Conservation (phyloP, 2,329 filamentous ascomycete species). For the Capronia coronata region DNA sequence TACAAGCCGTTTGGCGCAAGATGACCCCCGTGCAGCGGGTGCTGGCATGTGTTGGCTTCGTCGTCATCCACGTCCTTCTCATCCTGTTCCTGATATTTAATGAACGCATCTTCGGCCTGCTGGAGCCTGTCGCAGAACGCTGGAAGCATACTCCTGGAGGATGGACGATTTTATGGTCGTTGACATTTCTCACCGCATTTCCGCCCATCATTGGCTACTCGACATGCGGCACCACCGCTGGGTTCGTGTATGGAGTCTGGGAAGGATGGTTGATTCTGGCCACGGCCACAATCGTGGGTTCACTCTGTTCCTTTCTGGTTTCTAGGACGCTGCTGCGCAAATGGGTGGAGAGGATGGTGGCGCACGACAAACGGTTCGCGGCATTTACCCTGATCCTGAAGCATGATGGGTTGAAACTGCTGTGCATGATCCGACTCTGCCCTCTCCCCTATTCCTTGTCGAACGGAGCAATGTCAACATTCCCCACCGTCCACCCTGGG, state of each 20-base stretch:
- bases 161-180: constrained; percentile 66
- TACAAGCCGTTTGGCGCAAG: constrained; percentile 34
- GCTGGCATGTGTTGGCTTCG: constrained; percentile 47
- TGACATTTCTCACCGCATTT: constrained; percentile 72
- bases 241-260: constrained; percentile 66
- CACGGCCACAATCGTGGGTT: constrained; percentile 69
- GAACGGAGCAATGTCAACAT: constrained; percentile 90
- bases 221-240: constrained; percentile 62
- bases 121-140: constrained; percentile 65
- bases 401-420: constrained; percentile 78
- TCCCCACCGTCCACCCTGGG: constrained; percentile 73
- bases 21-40: constrained; percentile 54
- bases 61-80: constrained; percentile 50
- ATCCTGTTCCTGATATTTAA: constrained; percentile 72
- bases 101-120: constrained; percentile 67
- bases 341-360: constrained; percentile 75
- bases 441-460: constrained; percentile 87
- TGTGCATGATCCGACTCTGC: constrained; percentile 87
- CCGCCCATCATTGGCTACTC: constrained; percentile 85
- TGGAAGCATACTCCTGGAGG: constrained; percentile 71
- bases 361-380: constrained; percentile 77
- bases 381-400: constrained; percentile 83
- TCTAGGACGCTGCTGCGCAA: constrained; percentile 70
- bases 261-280: constrained; percentile 78
- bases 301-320: constrained; percentile 70